Evolutionary conservation across 2,329 filamentous ascomycete genomes (phyloP), one percentile per base, ranked within the genome.

Genomic region (Sclerotinia spermophila): DNA sequence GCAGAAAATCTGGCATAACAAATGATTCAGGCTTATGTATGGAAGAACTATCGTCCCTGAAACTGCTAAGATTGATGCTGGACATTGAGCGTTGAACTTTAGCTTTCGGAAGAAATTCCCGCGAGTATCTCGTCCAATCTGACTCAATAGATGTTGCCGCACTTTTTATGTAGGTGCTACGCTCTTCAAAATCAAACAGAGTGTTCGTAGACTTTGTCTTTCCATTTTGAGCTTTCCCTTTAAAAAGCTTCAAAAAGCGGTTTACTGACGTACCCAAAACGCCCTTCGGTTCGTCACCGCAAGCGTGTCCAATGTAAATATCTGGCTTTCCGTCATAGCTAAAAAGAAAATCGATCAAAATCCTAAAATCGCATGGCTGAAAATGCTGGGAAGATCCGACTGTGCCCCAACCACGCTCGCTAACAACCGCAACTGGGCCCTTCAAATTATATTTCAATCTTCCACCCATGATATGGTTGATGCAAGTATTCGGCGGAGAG

Each of bases 341-440:
- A 7, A 40, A 66, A 11, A 66, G 62, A 5, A 66, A 66, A 19
- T 66, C 45, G 5, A 66, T 66, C 5, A 66, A 17, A 24, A 66
- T 66, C 5, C 45, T 42, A 7, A 66, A 53, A 24, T 66, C 45
- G 10, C 10, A 30, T 24, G 62, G 62, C 19, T 66, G 45, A 66
- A 66, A 66, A 66, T 66, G 45, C 10, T 53, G 45, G 11, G 48
- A 33, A 24, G 13, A 8, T 53, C 45, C 35, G 30, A 24, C 51
- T 24, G 2, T 0, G 27, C n/a, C 62, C 17, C n/a, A 19, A 1
- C 62, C 45, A 30, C n/a, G n/a, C 45, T 66, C 62, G 6, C 62
- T 53, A 53, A 55, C 35, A 53, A 66, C 62, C 30, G 33, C 45
- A 53, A 66, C 35, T 5, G 62, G 62, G 4, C 62, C 62, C 45